These are phyloP conservation scores for Gnomoniopsis smithogilvyi DNA, from an alignment of 2,329 filamentous ascomycete species.

Conservation along the genomic window DNA sequence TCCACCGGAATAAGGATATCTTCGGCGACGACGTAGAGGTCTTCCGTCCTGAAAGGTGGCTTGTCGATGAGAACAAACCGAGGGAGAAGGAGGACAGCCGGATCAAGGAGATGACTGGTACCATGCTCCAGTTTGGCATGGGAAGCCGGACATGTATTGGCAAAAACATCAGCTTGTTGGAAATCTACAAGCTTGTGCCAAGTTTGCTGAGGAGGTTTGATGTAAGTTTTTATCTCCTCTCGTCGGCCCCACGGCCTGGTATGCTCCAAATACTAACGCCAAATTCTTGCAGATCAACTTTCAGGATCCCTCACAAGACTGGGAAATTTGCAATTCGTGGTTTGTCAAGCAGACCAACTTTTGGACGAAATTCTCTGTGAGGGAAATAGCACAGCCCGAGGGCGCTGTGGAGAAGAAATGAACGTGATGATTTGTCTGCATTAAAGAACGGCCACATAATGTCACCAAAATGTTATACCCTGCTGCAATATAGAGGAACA, in stretches of 20 bases:
- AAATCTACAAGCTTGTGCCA: slow-evolving; percentile 63
- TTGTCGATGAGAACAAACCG: slow-evolving; percentile 43
- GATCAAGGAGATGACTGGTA: slow-evolving; percentile 63
- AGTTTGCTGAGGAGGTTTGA: slow-evolving; percentile 63
- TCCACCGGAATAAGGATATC: slow-evolving; percentile 64
- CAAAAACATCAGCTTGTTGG: slow-evolving; percentile 60
- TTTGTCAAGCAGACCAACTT: slow-evolving; percentile 61
- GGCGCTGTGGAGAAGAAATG: not conserved
- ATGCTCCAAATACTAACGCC: not conserved
- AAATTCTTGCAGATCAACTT: slow-evolving; percentile 45
- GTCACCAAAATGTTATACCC: not conserved
- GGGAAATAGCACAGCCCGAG: slow-evolving; percentile 40
- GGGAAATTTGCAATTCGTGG: slow-evolving; percentile 60
- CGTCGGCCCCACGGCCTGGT: slow-evolving; percentile 39
- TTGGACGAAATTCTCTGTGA: slow-evolving; percentile 39
- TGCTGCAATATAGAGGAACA: no score
- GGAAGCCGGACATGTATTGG: slow-evolving; percentile 69
- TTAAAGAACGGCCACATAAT: no score
- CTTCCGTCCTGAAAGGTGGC: slow-evolving; percentile 68
- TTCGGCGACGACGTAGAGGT: slow-evolving; percentile 64
- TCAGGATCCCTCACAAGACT: slow-evolving; percentile 51
- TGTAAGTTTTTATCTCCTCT: slow-evolving; percentile 44
- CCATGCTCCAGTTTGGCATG: slow-evolving; percentile 73
- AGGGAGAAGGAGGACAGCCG: slow-evolving; percentile 50
- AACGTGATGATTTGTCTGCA: not conserved